These are phyloP conservation scores for Phytophthora syringae DNA, from an alignment of 352 stramenopile genomes.

Conservation along the genomic window DNA sequence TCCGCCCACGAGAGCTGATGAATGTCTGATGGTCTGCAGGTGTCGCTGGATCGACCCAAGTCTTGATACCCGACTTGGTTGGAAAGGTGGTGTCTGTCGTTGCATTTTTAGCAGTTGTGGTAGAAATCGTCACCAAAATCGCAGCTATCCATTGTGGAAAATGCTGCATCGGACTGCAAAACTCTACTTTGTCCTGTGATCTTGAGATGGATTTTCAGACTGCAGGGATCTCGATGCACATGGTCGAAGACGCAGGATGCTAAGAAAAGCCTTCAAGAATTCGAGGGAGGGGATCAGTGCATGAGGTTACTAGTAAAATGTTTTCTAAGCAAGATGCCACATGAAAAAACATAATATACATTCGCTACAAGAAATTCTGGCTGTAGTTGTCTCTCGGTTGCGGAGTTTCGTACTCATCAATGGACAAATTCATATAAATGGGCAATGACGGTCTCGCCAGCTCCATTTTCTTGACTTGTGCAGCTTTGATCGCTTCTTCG, in stretches of 20 bases:
- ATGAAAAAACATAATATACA: no score
- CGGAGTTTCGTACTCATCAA: constrained; percentile 28
- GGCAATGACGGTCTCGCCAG: constrained; percentile 24
- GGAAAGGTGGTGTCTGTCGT: constrained; percentile 17
- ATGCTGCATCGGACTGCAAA: no score
- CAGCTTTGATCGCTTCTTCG: constrained; percentile 22
- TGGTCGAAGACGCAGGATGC: no score
- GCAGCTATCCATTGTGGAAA: no score
- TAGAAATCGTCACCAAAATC: background rate
- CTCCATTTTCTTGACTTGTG: constrained; percentile 27
- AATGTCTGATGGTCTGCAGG: constrained; percentile 30
- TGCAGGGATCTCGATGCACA: no score
- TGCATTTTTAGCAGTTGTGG: constrained; percentile 10
- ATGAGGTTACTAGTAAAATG: background rate
- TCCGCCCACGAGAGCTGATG: constrained; percentile 51
- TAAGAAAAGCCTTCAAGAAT: constrained; percentile 27
- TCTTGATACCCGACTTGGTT: constrained; percentile 49
- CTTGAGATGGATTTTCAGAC: no score
- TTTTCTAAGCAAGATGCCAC: no score
- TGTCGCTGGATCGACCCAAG: constrained; percentile 60
- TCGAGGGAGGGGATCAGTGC: constrained; percentile 19
- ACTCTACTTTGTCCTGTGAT: no score
- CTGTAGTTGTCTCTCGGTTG: constrained; percentile 45
- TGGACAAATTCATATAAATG: constrained; percentile 16
- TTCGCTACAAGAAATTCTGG: constrained; percentile 47